Evolutionary conservation across 495 filamentous ascomycete species (phyloP).

Genomic region (Penicillium macrosclerotiorum): DNA sequence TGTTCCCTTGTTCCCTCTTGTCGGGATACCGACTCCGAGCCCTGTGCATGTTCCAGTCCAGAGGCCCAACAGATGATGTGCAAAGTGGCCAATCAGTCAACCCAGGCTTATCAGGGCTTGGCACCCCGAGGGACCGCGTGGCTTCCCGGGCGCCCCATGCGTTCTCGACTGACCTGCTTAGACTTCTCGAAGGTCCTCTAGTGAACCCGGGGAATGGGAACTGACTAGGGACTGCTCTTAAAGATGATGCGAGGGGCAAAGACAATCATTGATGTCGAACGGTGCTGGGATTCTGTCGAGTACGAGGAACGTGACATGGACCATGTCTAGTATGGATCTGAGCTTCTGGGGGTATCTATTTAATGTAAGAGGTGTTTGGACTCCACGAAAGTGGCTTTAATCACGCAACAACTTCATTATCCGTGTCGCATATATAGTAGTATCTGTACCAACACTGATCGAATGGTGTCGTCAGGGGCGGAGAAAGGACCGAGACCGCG

Average conservation of each 20-base stretch:
- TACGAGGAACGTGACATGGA: too few species aligned
- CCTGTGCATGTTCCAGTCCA: neutral
- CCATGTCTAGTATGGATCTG: too few species aligned
- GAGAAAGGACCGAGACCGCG: neutral
- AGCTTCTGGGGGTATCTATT: too few species aligned
- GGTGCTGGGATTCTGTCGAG: neutral
- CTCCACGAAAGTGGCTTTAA: too few species aligned
- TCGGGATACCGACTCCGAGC: slow-evolving; percentile 22
- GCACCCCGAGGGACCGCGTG: slow-evolving; percentile 13
- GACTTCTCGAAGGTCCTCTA: too few species aligned
- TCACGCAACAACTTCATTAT: neutral
- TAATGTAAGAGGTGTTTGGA: too few species aligned
- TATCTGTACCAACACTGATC: neutral
- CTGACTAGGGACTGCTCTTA: neutral
- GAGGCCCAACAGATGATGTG: slow-evolving; percentile 24
- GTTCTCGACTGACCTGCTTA: slow-evolving; percentile 3
- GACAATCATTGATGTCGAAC: slow-evolving; percentile 6
- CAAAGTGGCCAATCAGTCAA: too few species aligned
- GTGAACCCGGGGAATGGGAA: neutral
- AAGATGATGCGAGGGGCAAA: slow-evolving; percentile 5
- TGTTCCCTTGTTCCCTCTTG: too few species aligned
- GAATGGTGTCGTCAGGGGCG: neutral
- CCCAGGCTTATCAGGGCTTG: slow-evolving; percentile 30
- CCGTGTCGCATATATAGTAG: neutral
- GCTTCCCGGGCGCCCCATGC: slow-evolving; percentile 13